Percentiles rank a stretch among this genome's conserved stretches.
Evolutionary conservation across 306 rosid species (phyloP).

Genomic region (Adenanthera pavonina): DNA sequence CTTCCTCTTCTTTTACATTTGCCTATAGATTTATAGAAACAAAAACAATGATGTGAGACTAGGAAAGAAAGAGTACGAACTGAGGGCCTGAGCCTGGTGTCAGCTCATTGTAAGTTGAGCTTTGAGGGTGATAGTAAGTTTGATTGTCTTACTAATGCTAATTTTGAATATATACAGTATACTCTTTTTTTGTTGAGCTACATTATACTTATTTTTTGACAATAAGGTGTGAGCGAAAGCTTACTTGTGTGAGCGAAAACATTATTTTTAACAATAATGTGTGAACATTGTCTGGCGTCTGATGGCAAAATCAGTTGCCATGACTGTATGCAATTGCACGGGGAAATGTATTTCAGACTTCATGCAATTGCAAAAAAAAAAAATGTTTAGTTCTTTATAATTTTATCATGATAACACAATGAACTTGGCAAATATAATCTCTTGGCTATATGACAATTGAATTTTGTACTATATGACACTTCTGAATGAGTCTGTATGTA

Average conservation of each 20-base stretch:
- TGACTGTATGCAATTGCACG: neutral
- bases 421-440: neutral
- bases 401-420: slow-evolving; percentile 3
- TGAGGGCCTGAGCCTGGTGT: neutral
- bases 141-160: neutral
- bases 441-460: neutral
- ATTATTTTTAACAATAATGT: neutral
- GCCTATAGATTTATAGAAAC: neutral
- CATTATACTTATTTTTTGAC: neutral
- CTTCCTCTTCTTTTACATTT: neutral
- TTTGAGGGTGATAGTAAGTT: neutral
- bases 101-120: neutral
- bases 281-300: neutral
- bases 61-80: neutral
- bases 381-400: neutral
- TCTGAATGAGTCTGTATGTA: neutral
- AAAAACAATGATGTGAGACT: neutral
- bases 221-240: neutral
- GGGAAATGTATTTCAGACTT: too few relatives aligned
- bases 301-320: neutral
- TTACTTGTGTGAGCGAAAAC: too few relatives aligned
- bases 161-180: neutral
- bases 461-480: neutral
- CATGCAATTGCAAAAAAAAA: too few relatives aligned
- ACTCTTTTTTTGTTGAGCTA: too few relatives aligned